Evolutionary conservation across 441 rosid genomes (phyloP), one percentile per base, ranked within the genome.

Genomic region (Gossypium davidsonii): DNA sequence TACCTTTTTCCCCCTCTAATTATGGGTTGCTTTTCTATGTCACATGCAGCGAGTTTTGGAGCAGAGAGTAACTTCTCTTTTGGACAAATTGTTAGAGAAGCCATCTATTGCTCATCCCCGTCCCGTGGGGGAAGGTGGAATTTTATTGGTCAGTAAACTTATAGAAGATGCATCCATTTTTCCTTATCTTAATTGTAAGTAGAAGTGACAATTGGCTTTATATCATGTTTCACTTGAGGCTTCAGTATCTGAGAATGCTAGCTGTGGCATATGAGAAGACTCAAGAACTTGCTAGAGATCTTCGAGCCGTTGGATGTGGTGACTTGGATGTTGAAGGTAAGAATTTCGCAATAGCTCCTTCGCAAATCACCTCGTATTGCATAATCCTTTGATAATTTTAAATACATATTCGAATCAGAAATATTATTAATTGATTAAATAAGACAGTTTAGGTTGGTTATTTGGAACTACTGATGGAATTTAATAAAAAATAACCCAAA

Each of bases 191-290:
- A 68, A 70, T 75, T 21, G 59, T 60, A 60, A 60, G 15, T 57
- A 57, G 62, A 57, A 23, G 21, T 60, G 65, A 28, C 5, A 28
- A 28, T 28, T 60, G 44, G n/a, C 65, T 60, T 60, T 28, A n/a
- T 28, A 39, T 60, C 42, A 28, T 28, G 15, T 60, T 60, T n/a
- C 42, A 60, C 65, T 60, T 26, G 65, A 60, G 20, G 20, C 65
- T 28, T 60, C 65, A 60, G 65, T 60, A 60, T 28, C 39, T 60
- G 44, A 60, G 65, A 60, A 31, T 60, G 39, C 39, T 60, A 26
- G 96, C 97, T n/a, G 97, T 93, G 78, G 91, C 96, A 58, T 93
- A 96, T 77, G 99, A 93, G 91, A 96, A 92, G 88, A 93, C 99
- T 3, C 92, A 89, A 74, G 99, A 92, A 82, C 97, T 96, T 86